These are phyloP conservation scores for Debaryomyces udenii DNA, from an alignment of 1,139 yeast genomes.

Conservation along the genomic window DNA sequence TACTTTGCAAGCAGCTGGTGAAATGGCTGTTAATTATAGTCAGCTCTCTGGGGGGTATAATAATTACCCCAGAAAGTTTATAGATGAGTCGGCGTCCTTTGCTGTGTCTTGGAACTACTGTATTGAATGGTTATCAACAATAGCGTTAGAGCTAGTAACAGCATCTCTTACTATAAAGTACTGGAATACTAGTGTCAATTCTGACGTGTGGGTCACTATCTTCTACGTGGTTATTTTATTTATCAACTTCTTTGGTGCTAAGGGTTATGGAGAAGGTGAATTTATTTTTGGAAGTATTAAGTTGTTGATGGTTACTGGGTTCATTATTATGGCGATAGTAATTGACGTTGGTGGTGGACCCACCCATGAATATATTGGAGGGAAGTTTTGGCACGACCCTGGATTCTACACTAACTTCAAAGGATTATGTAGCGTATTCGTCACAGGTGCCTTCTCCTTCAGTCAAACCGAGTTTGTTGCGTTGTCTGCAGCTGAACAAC, in stretches of 20 bases:
- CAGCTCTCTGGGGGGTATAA: slow-evolving; percentile 46
- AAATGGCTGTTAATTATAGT: slow-evolving; percentile 42
- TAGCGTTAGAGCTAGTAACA: slow-evolving; percentile 44
- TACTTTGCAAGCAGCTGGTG: slow-evolving; percentile 46
- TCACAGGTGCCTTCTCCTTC: slow-evolving; percentile 31
- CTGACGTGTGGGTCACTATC: slow-evolving; percentile 33
- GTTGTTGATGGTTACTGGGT: slow-evolving; percentile 25
- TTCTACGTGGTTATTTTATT: slow-evolving; percentile 26
- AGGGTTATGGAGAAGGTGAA: slow-evolving; percentile 36
- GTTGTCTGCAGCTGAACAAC: slow-evolving; percentile 35
- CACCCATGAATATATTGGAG: slow-evolving; percentile 28
- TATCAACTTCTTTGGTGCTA: slow-evolving; percentile 30
- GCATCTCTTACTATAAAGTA: slow-evolving; percentile 40
- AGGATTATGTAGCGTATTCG: slow-evolving; percentile 32
- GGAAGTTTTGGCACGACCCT: slow-evolving; percentile 31
- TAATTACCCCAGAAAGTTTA: slow-evolving; percentile 40
- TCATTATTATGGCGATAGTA: slow-evolving; percentile 32
- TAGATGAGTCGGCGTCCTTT: slow-evolving; percentile 42
- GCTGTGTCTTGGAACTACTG: slow-evolving; percentile 47
- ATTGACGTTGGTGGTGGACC: slow-evolving; percentile 33
- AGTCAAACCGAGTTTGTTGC: slow-evolving; percentile 36
- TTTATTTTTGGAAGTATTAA: slow-evolving; percentile 27
- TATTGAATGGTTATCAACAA: slow-evolving; percentile 44
- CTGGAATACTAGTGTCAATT: slow-evolving; percentile 33
- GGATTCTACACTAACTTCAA: slow-evolving; percentile 31